A percentile compares a stretch with the other conserved stretches of the same genome.
Conservation (phyloP, 768 basidiomycete genomes). For the Boletus barrowsii region DNA sequence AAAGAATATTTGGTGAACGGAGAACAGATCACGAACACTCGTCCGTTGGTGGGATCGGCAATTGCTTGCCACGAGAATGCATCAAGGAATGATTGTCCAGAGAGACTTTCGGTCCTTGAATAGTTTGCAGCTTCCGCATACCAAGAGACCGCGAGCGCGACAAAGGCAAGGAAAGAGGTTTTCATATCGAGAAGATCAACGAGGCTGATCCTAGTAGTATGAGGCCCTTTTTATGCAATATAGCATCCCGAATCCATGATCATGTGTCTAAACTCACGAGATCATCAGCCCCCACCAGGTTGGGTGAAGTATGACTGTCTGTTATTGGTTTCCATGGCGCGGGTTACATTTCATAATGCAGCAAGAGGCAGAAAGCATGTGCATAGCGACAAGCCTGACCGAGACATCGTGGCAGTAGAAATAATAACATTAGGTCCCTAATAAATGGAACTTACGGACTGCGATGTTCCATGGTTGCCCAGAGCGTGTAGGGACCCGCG, state of each 20-base stretch:
- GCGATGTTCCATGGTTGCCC: no score
- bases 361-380: background rate
- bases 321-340: background rate
- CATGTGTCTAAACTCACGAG: background rate
- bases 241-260: background rate
- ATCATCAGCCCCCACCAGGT: background rate
- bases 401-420: background rate
- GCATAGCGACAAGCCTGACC: background rate
- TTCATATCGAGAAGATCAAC: background rate
- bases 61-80: conserved; percentile 27
- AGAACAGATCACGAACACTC: conserved; percentile 21
- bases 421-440: no score
- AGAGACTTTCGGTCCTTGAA: conserved; percentile 40
- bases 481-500: no score
- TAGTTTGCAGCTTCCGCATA: conserved; percentile 42
- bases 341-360: background rate
- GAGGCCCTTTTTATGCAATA: conserved; percentile 9
- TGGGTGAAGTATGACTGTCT: background rate
- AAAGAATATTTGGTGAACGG: background rate
- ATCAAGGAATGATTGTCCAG: conserved; percentile 50
- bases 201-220: background rate
- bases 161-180: background rate
- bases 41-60: conserved; percentile 35
- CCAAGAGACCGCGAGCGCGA: conserved; percentile 6
- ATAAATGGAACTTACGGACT: no score